A percentile compares a stretch with the other conserved stretches of the same genome.
phyloP scores from a whole-genome alignment of 2,329 filamentous ascomycete species.

The Cercospora brassicicola region DNA sequence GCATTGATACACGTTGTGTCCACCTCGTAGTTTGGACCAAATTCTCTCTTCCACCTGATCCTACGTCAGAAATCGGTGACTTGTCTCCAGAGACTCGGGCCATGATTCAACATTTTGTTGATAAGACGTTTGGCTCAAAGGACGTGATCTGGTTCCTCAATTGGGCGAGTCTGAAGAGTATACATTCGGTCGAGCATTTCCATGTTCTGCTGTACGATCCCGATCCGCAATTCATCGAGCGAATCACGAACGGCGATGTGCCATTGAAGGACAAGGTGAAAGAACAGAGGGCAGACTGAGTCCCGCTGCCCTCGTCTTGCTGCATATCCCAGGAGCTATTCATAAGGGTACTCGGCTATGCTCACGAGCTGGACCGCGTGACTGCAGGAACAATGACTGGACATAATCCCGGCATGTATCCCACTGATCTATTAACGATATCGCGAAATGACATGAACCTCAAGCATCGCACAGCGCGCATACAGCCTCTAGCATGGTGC shows the following conservation, averaged over 20 bases:
- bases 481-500: not conserved
- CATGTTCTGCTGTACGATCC: constrained; percentile 88
- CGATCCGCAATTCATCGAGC: constrained; percentile 65
- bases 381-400: not conserved
- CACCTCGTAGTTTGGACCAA: constrained; percentile 94
- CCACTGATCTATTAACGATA: not conserved
- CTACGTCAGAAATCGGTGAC: constrained; percentile 56
- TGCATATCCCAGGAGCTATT: not conserved
- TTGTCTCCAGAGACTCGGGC: constrained; percentile 63
- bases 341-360: not conserved
- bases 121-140: constrained; percentile 61
- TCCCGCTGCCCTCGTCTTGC: not conserved
- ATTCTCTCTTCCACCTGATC: constrained; percentile 72
- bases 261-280: constrained; percentile 51
- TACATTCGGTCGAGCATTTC: constrained; percentile 87
- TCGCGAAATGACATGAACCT: not conserved
- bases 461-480: not conserved
- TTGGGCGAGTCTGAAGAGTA: constrained; percentile 79
- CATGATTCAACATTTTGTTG: constrained; percentile 71
- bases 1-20: constrained; percentile 71
- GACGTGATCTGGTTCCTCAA: constrained; percentile 86
- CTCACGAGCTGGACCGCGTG: not conserved
- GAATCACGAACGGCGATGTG: constrained; percentile 73
- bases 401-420: not conserved
- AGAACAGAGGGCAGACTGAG: not conserved